Evolutionary conservation across 371 early-diverging fungal species (phyloP), one percentile per base, ranked within the genome.

Genomic region (Zychaea mexicana): DNA sequence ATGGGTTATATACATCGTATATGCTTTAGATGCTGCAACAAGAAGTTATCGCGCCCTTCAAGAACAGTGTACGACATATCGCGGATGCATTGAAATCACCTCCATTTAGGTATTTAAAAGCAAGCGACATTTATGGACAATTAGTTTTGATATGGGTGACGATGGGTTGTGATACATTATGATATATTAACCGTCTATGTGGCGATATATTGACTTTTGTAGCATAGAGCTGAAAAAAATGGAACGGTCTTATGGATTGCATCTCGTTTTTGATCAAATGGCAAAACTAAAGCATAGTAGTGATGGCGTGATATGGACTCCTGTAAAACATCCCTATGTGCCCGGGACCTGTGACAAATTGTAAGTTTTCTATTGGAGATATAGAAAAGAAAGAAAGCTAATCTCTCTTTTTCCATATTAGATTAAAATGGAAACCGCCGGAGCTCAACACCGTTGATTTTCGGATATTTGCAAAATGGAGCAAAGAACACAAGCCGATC

Each of bases 371-470:
- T n/a, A n/a, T n/a, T n/a, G n/a, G n/a, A 42, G 13, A 42, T 42
- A 42, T 15, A 15, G 2, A 42, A 0, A 42, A 15, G n/a, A 5
- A 42, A 12, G 4, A 42, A 42, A 7, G 17, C 13, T 42, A 15
- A 36, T 2, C 15, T 0, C 15, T 36, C 8, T 36, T 36, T 36
- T 36, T 36, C 8, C 15, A 36, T 15, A 36, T 42, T 78, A 92
- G 93, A 65, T 71, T 96, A 13, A 96, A 96, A 71, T 97, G 97
- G 97, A 96, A 96, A 71, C 94, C 96, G 24, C 85, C 90, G 2
- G 88, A 91, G 12, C 81, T 89, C 47, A 93, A 91, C 66, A 92
- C 95, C 2, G 92, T 92, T 13, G 94, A 96, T 73, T 96, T 97
- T 67, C 79, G 82, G 57, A 84, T 90, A 39, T 71, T 81, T 26